A percentile compares a stretch with the other conserved stretches of the same genome.
Conservation (phyloP, 2,329 filamentous ascomycete species). For the Hansfordia pulvinata region DNA sequence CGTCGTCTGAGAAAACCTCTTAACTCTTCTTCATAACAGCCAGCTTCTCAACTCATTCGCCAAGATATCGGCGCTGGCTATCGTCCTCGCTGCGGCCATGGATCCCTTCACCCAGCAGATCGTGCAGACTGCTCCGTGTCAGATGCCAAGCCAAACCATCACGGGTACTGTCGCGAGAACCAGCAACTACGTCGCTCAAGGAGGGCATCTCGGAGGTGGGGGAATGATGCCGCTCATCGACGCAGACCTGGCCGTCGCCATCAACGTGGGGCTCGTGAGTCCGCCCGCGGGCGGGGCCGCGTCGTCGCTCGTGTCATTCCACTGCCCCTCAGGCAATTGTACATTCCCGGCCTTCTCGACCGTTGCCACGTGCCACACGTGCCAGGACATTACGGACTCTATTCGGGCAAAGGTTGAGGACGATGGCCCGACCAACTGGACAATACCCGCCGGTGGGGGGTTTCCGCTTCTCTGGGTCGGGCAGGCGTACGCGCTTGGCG, state of each 20-base stretch:
- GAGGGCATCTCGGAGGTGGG: too few species aligned
- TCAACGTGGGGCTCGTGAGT: too few species aligned
- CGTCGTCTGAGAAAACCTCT: too few species aligned
- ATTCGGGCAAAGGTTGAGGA: too few species aligned
- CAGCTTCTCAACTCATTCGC: slow-evolving; percentile 2
- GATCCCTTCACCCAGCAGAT: slow-evolving; percentile 6
- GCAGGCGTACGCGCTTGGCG: too few species aligned
- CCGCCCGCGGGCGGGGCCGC: too few species aligned
- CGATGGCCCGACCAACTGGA: too few species aligned
- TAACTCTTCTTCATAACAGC: slow-evolving; percentile 1
- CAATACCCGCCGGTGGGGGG: not conserved
- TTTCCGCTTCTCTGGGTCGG: slow-evolving; percentile 2
- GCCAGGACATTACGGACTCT: slow-evolving; percentile 2
- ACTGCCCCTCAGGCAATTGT: not conserved
- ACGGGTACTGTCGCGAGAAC: slow-evolving; percentile 2
- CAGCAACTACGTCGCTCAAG: slow-evolving; percentile 2
- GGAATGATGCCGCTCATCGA: too few species aligned
- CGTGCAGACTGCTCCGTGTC: slow-evolving; percentile 1
- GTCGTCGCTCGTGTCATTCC: too few species aligned
- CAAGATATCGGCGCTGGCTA: slow-evolving; percentile 3
- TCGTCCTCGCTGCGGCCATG: slow-evolving; percentile 1
- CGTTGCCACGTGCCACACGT: slow-evolving; percentile 3
- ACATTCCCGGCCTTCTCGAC: slow-evolving; percentile 3
- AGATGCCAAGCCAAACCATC: not conserved
- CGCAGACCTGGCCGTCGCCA: too few species aligned